Evolutionary conservation across 345 rosid genomes (phyloP).

Genomic region (Angophora floribunda): DNA sequence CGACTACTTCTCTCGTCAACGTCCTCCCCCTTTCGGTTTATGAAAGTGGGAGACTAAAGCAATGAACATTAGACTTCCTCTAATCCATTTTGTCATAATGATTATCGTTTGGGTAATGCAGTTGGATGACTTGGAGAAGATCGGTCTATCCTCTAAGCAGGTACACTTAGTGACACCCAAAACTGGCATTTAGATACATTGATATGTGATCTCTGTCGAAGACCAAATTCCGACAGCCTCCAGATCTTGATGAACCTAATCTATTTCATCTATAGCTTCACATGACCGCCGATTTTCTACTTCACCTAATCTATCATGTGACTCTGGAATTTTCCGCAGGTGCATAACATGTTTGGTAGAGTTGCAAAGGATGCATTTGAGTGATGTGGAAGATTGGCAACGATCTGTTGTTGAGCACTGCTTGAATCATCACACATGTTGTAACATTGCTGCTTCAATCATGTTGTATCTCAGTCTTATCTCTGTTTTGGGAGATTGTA

Average conservation of each 20-base stretch:
- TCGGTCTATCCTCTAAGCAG: conserved; percentile 84
- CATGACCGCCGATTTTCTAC: no score
- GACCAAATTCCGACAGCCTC: neutral
- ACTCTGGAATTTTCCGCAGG: conserved; percentile 9
- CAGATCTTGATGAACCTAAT: neutral
- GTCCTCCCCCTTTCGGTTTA: neutral
- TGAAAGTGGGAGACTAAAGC: neutral
- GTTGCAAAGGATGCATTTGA: conserved; percentile 54
- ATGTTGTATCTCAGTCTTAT: neutral
- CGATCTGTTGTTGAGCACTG: neutral
- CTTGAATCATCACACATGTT: neutral
- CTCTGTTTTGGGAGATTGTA: neutral
- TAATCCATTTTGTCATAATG: neutral
- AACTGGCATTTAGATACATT: neutral
- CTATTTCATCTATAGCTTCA: no score
- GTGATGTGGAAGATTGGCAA: neutral
- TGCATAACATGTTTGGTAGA: conserved; percentile 45
- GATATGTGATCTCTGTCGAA: neutral
- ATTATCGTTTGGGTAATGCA: conserved; percentile 10
- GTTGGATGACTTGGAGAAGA: conserved; percentile 70
- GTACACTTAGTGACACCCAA: conserved; percentile 1
- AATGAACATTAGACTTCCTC: neutral
- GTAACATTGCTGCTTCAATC: neutral
- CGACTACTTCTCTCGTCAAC: neutral
- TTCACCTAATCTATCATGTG: neutral